Evolutionary conservation across 352 stramenopile genomes (phyloP).

Genomic region (Phytopythium helicoides): DNA sequence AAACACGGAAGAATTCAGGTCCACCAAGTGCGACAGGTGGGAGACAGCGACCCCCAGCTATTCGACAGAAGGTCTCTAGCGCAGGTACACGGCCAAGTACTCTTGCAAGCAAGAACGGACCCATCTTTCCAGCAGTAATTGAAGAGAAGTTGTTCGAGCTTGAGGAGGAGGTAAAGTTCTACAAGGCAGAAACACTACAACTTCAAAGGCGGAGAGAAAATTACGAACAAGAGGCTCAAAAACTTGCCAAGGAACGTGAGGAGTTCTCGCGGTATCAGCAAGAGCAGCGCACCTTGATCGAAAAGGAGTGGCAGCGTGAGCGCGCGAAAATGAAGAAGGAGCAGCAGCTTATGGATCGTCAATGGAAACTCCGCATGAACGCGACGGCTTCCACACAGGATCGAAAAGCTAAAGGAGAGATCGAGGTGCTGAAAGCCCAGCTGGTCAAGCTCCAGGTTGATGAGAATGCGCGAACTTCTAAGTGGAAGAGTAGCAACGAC

Average conservation of each 20-base stretch:
- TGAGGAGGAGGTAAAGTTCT: slow-evolving; percentile 84
- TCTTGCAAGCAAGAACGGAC: slow-evolving; percentile 2
- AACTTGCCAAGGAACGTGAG: slow-evolving; percentile 45
- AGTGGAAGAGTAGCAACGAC: slow-evolving; percentile 69
- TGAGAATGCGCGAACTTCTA: slow-evolving; percentile 43
- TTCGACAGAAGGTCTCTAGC: neutral
- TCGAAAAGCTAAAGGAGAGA: slow-evolving; percentile 61
- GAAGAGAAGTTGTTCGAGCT: slow-evolving; percentile 80
- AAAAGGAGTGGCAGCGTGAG: slow-evolving; percentile 69
- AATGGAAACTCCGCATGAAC: slow-evolving; percentile 71
- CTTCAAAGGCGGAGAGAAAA: slow-evolving; percentile 71
- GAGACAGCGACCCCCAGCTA: neutral
- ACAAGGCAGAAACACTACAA: slow-evolving; percentile 79
- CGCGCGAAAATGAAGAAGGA: slow-evolving; percentile 76
- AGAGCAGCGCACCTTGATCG: slow-evolving; percentile 50
- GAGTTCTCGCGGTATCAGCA: slow-evolving; percentile 49
- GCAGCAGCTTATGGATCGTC: slow-evolving; percentile 57
- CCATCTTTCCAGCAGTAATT: slow-evolving; percentile 58
- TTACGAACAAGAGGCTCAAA: slow-evolving; percentile 61
- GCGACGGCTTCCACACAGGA: slow-evolving; percentile 47
- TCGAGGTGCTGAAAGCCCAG: slow-evolving; percentile 77
- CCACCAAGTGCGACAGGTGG: neutral
- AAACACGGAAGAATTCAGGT: slow-evolving; percentile 10
- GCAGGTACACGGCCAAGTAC: neutral
- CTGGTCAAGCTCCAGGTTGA: slow-evolving; percentile 83